Base-by-base conservation (phyloP, 2,329 filamentous ascomycete species). In the Clarireedia homoeocarpa region DNA sequence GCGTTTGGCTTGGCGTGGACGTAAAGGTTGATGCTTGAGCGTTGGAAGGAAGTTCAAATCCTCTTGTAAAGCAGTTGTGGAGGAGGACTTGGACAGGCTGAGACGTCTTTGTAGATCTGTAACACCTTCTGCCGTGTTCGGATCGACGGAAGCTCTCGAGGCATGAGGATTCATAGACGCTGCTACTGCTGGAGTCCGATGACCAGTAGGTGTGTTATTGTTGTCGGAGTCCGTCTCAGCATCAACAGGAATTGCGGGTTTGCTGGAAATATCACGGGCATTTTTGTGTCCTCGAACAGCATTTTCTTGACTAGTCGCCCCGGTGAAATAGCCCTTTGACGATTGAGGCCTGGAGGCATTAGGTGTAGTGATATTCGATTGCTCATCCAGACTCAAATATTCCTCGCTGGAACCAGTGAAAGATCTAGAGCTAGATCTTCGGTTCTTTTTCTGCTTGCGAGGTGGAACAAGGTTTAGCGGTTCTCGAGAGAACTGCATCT, bases 11-110 rank as follows among this genome's bases (percentile, higher is more conserved):
- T 61, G 67, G 48, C 61, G 36, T 30, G 58, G 60, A 39, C 58
- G 62, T 9, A 76, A 66, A 7, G 72, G 65, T 42, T 74, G 73
- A 40, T 74, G 71, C 42, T 70, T 73, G 4, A 71, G 64, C n/a
- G 70, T 63, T 1, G 73, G 71, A 20, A 71, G 64, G 56, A 70
- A 73, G 52, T 62, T 71, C 14, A 70, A 55, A 50, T 66, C 60
- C 50, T 55, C 30, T 26, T 55, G 36, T 3, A 55, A 15, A 26
- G 53, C 38, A 34, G 46, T 63, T 57, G 24, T 65, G 42, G n/a
- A 63, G 53, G 40, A 63, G 60, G 2, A 62, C 64, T 50, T 65
- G 62, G 12, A 59, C 52, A 30, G 60, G 51, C 53, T 55, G 12
- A 55, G 53, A 20, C 53, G 49, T 7, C 53, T 20, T 36, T 53